These are phyloP conservation scores for Lasiosphaeriaceae sp. DNA, from an alignment of 495 filamentous ascomycete species.

Conservation along the genomic window DNA sequence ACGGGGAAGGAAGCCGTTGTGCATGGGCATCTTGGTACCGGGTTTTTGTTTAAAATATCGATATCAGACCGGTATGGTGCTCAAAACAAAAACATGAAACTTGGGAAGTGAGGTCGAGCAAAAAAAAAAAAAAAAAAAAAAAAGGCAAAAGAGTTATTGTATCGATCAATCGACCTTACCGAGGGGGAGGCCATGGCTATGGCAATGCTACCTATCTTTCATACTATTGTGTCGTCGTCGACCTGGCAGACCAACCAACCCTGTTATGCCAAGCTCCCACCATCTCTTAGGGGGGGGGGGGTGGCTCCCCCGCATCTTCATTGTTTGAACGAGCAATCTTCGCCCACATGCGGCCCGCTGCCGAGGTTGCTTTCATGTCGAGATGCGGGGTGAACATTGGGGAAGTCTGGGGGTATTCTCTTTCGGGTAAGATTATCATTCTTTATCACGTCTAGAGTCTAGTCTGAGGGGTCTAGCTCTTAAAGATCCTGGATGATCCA, in stretches of 20 bases:
- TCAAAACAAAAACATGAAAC: no score
- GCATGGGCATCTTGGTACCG: conserved; percentile 45
- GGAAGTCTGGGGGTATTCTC: not conserved
- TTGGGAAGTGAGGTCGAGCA: no score
- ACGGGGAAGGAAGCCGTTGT: conserved; percentile 45
- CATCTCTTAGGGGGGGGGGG: no score
- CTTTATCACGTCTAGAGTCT: not conserved
- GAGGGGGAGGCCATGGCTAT: not conserved
- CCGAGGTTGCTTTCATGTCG: conserved; percentile 10
- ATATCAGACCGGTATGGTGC: no score
- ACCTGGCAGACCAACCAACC: not conserved
- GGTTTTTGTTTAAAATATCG: no score
- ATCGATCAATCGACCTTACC: no score
- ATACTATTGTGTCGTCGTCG: not conserved
- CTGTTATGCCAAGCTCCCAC: not conserved
- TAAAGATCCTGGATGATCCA: no score
- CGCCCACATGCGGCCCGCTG: conserved; percentile 6
- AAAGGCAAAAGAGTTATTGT: no score
- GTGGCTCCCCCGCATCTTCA: not conserved
- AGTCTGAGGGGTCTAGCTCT: no score
- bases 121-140: no score
- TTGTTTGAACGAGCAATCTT: not conserved
- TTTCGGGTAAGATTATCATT: not conserved
- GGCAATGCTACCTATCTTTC: not conserved
- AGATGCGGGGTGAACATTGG: conserved; percentile 13